Evolutionary conservation across 1,139 yeast genomes (phyloP).

Genomic region (Protomyces inundatus): DNA sequence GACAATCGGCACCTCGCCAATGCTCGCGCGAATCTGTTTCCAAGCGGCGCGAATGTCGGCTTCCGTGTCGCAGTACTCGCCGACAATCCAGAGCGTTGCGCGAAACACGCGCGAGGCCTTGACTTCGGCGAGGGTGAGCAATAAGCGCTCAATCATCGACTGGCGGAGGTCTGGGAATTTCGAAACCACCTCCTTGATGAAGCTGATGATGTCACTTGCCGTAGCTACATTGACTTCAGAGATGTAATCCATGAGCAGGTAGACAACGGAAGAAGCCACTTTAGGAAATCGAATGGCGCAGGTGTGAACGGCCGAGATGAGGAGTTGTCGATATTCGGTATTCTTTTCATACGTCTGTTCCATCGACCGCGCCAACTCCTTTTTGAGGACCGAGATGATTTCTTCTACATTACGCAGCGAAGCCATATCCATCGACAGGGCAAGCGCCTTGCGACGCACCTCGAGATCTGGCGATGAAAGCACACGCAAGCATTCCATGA

Average conservation of each 20-base stretch:
- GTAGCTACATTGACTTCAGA: constrained; percentile 76
- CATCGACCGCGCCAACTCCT: constrained; percentile 75
- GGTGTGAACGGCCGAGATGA: constrained; percentile 82
- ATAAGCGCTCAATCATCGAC: constrained; percentile 59
- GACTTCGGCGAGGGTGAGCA: constrained; percentile 58
- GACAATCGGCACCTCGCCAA: constrained; percentile 89
- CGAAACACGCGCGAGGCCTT: constrained; percentile 88
- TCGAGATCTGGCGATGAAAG: constrained; percentile 83
- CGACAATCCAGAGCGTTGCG: constrained; percentile 92
- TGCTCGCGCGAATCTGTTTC: constrained; percentile 73
- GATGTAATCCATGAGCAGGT: constrained; percentile 76
- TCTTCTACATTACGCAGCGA: constrained; percentile 90
- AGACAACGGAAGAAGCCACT: constrained; percentile 88
- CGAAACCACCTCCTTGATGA: constrained; percentile 90
- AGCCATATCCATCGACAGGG: constrained; percentile 72
- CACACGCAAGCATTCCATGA: constrained; percentile 80
- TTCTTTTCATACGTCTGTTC: constrained; percentile 49
- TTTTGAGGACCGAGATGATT: constrained; percentile 83
- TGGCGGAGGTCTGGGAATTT: constrained; percentile 77
- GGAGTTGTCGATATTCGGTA: constrained; percentile 78
- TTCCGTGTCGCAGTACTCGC: constrained; percentile 76
- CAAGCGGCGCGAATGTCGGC: constrained; percentile 75
- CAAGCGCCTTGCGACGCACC: constrained; percentile 82
- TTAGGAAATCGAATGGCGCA: constrained; percentile 85
- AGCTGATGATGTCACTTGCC: constrained; percentile 83